Conservation (phyloP, 148 eudicot genomes). For the Vaccinium macrocarpon region DNA sequence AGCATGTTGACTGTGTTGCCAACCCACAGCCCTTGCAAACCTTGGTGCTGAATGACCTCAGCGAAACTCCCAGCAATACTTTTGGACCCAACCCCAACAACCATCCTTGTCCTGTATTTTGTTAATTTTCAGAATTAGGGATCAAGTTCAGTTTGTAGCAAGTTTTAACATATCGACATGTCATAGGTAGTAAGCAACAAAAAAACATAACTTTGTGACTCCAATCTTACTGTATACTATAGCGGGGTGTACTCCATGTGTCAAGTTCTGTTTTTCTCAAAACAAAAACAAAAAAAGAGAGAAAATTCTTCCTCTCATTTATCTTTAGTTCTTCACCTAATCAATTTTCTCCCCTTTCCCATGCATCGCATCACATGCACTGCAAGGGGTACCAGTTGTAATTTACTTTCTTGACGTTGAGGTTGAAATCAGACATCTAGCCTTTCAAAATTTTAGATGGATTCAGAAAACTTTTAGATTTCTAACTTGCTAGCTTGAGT, state of each 20-base stretch:
- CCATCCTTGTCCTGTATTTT: conserved; percentile 89
- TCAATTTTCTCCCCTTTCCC: not conserved
- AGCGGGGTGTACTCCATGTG: not conserved
- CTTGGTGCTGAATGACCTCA: conserved; percentile 71
- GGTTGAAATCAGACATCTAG: not conserved
- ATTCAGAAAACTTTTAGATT: not conserved
- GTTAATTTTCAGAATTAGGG: conserved; percentile 19
- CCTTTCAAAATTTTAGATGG: not conserved
- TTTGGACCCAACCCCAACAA: conserved; percentile 91
- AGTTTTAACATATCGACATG: not conserved
- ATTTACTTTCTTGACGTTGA: not conserved
- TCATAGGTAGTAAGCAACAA: not conserved
- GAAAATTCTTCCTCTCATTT: not conserved
- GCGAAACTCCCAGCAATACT: conserved; percentile 69
- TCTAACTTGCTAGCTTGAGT: not conserved
- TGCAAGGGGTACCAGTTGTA: not conserved
- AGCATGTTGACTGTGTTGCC: conserved; percentile 93
- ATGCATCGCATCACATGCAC: not conserved
- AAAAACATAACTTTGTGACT: conserved; percentile 3
- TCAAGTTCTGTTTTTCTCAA: not conserved
- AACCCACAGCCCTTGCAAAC: conserved; percentile 93
- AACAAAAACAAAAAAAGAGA: not conserved
- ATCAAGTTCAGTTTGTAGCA: conserved; percentile 12
- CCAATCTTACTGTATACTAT: not conserved
- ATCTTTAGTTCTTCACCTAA: not conserved